Base-by-base conservation (phyloP, 2,329 filamentous ascomycete species). In the Aspergillus uvarum region DNA sequence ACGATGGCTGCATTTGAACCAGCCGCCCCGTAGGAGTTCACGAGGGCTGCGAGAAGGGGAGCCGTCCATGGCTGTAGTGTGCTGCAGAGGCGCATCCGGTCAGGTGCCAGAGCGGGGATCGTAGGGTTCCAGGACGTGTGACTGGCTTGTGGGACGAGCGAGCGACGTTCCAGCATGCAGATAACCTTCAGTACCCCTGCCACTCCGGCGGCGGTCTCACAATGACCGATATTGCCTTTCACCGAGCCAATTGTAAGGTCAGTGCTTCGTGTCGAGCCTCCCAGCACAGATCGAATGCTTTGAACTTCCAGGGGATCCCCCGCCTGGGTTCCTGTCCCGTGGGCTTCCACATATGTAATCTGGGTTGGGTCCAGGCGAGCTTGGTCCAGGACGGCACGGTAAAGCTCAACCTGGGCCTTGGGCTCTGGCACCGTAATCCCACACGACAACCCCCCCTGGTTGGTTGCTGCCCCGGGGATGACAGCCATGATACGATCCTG, bases 401-500 rank as follows among this genome's bases (percentile, higher is more conserved):
- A 24, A 24, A 24, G 22, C 22, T 24, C 22, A 24, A 24, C 22
- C 22, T 24, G 22, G 22, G 22, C 22, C 22, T 24, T 24, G 22
- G 22, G 22, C 22, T 61, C 56, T 0, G 60, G 67, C 14, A 67
- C 65, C 35, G 58, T 54, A 5, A 70, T 63, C 22, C 22, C 0
- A 62, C 44, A 3, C 59, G 65, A 26, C 51, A 63, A 16, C 73
- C 71, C 1, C 61, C 69, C 72, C 38, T 79, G 76, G 22, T 75
- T 72, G 1, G 72, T 51, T 0, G 60, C 63, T 1, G 67, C 58
- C 12, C 52, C 56, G 0, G 52, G 35, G 22, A 82, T 77, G 3
- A 79, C 72, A 2, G 75, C 81, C 1, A 79, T 59, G 26, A 86
- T 79, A 2, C 67, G 68, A 60, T 68, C 80, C 0, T 79, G 78